Base-by-base conservation (phyloP, 164 flowering plant genomes). In the Vitis rotundifolia region DNA sequence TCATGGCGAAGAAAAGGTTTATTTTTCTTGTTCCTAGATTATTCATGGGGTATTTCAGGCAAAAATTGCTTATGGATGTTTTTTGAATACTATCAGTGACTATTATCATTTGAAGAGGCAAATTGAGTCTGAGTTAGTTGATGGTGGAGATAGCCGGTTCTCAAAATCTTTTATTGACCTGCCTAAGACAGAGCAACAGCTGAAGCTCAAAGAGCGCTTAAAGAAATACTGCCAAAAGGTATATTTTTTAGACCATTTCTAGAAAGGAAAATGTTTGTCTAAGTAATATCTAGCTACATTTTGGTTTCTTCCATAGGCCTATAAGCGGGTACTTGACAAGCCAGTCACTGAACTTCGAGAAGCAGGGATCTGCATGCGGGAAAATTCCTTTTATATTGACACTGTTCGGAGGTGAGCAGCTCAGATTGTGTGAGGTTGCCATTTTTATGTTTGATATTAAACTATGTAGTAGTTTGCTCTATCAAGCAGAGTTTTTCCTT, bases 341-440 rank as follows among this genome's bases (percentile, higher is more conserved):
- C 98, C 99, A 56, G 88, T 89, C 31, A 87, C 94, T 68, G 99
- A 90, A 81, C 77, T 89, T 75, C 89, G 98, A 71, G 98, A 91
- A 84, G 99, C 98, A 61, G 99, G 95, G 78, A 91, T 96, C 66
- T 96, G 99, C 85, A 96, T 96, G 99, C 85, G 99, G 52, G 99
- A 96, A 78, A 96, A 96, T 71, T 75, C 99, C 44, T 96, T 96
- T 75, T 96, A 96, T 81, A 89, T 91, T 73, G 99, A 96, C 73
- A 96, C 99, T 66, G 99, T 96, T 16, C 97, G 99, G 61, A 96
- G 99, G 99, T 95, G 59, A 79, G 86, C 22, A 31, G 10, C 14
- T 76, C 18, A 5, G 8, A 68, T 71, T 59, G 19, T 31, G 29
- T 37, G 50, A 37, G 19, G 52, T 10, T n/a, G 11, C 64, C 56